Evolutionary conservation across 441 rosid genomes (phyloP).

Genomic region (Populus hybrid): DNA sequence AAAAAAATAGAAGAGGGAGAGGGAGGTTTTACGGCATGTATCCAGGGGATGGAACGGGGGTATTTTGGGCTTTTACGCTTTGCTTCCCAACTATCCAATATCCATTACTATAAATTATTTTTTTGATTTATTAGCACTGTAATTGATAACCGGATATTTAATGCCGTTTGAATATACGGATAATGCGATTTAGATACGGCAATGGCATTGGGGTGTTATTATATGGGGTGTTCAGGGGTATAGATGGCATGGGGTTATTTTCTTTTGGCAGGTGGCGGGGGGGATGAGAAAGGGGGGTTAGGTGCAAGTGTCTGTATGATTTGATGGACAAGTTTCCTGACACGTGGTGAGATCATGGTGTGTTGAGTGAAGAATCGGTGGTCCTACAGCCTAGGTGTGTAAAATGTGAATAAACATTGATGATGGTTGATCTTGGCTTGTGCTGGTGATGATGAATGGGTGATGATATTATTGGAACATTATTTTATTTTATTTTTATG

Average conservation of each 20-base stretch:
- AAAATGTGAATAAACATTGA: not conserved
- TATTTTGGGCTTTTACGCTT: not conserved
- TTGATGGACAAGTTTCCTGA: not conserved
- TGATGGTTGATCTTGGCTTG: not conserved
- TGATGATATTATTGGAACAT: not conserved
- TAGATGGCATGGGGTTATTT: not conserved
- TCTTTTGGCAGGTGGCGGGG: not conserved
- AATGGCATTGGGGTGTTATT: constrained; percentile 1
- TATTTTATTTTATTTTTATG: not conserved
- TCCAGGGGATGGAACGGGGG: constrained; percentile 8
- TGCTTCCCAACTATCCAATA: not conserved
- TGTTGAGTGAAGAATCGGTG: not conserved
- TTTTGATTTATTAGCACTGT: not conserved
- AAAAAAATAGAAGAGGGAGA: not conserved
- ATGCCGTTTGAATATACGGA: constrained; percentile 5
- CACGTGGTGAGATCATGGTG: not conserved
- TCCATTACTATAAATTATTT: too few species aligned
- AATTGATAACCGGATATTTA: not conserved
- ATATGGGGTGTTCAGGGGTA: not conserved
- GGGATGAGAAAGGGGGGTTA: not conserved
- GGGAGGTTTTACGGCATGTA: constrained; percentile 19
- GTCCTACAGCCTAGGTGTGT: not conserved
- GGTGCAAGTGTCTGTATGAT: not conserved
- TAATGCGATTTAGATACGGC: not conserved
- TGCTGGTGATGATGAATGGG: not conserved